Evolutionary conservation across 176 grass and related monocot genomes (phyloP), one percentile per base, ranked within the genome.

Genomic region (maize (Zea mays)): DNA sequence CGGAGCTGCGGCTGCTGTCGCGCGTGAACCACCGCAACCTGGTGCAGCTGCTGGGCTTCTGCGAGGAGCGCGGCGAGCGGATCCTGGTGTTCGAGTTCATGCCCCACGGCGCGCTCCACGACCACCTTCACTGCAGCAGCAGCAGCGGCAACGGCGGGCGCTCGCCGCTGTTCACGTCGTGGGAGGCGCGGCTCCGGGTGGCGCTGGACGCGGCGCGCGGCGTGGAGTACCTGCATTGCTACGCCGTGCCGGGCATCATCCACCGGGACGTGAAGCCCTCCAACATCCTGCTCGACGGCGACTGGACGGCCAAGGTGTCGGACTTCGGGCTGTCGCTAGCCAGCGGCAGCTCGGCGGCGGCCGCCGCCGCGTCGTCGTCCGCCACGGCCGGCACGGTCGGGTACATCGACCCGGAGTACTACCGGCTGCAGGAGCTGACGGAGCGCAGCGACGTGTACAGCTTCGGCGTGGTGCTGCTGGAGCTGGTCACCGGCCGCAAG

Each of bases 341-440:
- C 12, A 74, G 62, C 79, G 51, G 63, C 66, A 7, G 76, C 17
- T 5, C 49, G 2, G 49, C 72, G 2, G 19, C 65, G 0, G 47
- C 39, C 3, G 56, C 75, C 0, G 10, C 77, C 2, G 34, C 15
- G 33, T 48, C 71, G 57, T 59, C 82, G 10, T 77, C 78, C 6
- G n/a, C 78, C 0, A 83, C 92, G 8, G 96, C 89, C 0, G 96
- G 96, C 27, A 99, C 92, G 2, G 87, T 99, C 2, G 96, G 96
- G 1, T 99, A 96, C 78, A 99, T 99, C 73, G 96, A 99, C 81
- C 96, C 96, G 49, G 96, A 96, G 85, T 99, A 87, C 86, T 99
- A 96, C 89, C 81, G 90, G 75, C 76, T 88, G 34, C 92, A 90
- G 62, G 84, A 93, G 42, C 85, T 99, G 7, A 99, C 92, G 4